Percentiles rank a stretch among this genome's conserved stretches.
Conservation (phyloP, 2,329 filamentous ascomycete genomes). For the Exophiala spinifera region DNA sequence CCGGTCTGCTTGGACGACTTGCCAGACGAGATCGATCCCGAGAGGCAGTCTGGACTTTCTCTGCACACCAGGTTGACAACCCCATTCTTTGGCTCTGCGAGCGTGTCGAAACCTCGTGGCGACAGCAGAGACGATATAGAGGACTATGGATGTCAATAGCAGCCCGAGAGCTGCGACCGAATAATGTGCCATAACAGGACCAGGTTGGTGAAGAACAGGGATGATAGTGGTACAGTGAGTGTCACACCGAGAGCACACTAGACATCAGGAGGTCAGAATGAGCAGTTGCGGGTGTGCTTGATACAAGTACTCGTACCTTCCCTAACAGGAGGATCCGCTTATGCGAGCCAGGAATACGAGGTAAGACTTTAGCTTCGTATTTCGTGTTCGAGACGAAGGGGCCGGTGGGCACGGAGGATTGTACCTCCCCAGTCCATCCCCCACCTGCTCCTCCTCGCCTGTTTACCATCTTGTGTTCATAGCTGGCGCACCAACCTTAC, state of each 20-base stretch:
- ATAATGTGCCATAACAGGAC: constrained; percentile 13
- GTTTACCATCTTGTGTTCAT: too few species aligned
- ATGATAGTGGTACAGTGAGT: not conserved
- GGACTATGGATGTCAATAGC: constrained; percentile 7
- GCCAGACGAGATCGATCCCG: constrained; percentile 20
- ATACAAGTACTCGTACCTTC: too few species aligned
- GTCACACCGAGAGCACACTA: too few species aligned
- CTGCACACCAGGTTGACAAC: constrained; percentile 20
- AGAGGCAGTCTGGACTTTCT: constrained; percentile 21
- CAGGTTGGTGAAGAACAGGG: not conserved
- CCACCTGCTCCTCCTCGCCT: too few species aligned
- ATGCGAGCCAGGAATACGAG: too few species aligned
- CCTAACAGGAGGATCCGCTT: too few species aligned
- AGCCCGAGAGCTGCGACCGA: constrained; percentile 9
- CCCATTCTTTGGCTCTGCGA: constrained; percentile 17
- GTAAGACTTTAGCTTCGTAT: too few species aligned
- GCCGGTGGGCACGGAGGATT: too few species aligned
- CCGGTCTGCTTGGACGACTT: constrained; percentile 22
- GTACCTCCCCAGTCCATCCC: too few species aligned
- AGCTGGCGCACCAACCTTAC: too few species aligned
- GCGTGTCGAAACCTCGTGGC: constrained; percentile 19
- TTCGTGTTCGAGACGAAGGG: too few species aligned
- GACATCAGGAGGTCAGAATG: not conserved
- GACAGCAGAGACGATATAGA: constrained; percentile 12
- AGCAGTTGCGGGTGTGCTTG: not conserved